Evolutionary conservation across 2,329 filamentous ascomycete species (phyloP), one percentile per base, ranked within the genome.

Genomic region (Stromatinia cepivora): DNA sequence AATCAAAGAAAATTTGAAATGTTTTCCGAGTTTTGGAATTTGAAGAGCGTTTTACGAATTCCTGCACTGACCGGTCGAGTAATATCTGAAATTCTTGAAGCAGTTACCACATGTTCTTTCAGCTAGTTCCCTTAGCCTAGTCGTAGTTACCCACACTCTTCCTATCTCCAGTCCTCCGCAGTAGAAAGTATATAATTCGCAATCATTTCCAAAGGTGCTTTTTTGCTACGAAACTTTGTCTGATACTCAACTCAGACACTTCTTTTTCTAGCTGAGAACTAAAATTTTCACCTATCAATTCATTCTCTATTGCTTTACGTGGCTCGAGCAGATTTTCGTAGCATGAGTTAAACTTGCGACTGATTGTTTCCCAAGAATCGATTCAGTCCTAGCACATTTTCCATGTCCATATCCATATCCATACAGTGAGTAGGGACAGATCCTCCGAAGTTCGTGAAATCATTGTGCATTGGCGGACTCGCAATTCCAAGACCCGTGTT

Each of bases 111-210:
- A 52, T 42, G 46, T 50, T 25, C 61, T 42, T 56, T n/a, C 4
- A 22, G 3, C 20, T 52, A 52, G 15, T 39, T n/a, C 15, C 45
- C 22, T 58, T 28, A 42, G 22, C 6, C 46, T 20, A 3, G 4
- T 63, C 61, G 39, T 42, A n/a, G 34, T 63, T 50, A 63, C 31
- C 61, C 46, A 20, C 31, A 50, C 6, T 63, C 52, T 39, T 39
- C 15, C 17, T 36, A 42, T 22, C 10, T 28, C 46, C 61, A 22
- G 31, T 52, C n/a, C 46, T 52, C 11, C n/a, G n/a, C 61, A 64
- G 17, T 22, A n/a, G 48, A 50, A 39, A 52, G 61, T 17, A 64
- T 42, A 63, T 34, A 20, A 20, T 50, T 39, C 6, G 22, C 46
- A 8, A 22, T 39, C 22, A 63, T 63, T 39, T 39, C n/a, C n/a